Base-by-base conservation (phyloP, 1,284 basidiomycete species). In the Somion occarium region DNA sequence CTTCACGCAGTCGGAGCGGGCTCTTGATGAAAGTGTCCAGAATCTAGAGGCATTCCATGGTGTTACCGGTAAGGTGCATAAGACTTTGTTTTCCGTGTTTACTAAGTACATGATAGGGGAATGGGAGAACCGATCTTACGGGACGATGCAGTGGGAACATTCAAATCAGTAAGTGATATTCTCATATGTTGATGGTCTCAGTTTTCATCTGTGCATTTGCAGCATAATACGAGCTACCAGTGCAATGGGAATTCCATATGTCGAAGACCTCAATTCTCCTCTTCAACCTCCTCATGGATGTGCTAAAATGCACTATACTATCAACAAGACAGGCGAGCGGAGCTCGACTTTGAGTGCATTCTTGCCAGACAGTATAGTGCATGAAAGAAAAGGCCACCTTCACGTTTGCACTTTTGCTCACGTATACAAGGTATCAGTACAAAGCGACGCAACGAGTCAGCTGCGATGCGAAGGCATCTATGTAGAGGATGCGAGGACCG, bases 301-400 rank as follows among this genome's bases (percentile, higher is more conserved):
- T 38, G 48, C 44, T 9, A 53, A 50, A 23, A 38, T 53, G 37
- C 48, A 50, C 20, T 50, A 39, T 44, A 50, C 18, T 5, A 43
- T 50, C 39, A 44, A 46, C 44, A 38, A 45, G 1, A 24, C 7
- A 37, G 48, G 52, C 11, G 25, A 42, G 12, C 48, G 56, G 5
- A 43, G 46, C 12, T 58, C 54, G 2, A 56, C 56, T 1, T 53
- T 47, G 23, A 48, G 44, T 18, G 50, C 54, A 11, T 58, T 56
- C 49, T 37, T 58, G 11, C 50, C 50, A 18, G 22, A 27, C 12
- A 43, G 39, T 19, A 11, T 58, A 13, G 27, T 38, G 38, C 44
- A 23, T n/a, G 5, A 22, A 38, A 42, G 44, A 9, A 41, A 30
- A 34, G n/a, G 19, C 27, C 48, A 43, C 20, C 37, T 58, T 5